Evolutionary conservation across 2,329 filamentous ascomycete genomes (phyloP).

Genomic region (Fusarium sp.): DNA sequence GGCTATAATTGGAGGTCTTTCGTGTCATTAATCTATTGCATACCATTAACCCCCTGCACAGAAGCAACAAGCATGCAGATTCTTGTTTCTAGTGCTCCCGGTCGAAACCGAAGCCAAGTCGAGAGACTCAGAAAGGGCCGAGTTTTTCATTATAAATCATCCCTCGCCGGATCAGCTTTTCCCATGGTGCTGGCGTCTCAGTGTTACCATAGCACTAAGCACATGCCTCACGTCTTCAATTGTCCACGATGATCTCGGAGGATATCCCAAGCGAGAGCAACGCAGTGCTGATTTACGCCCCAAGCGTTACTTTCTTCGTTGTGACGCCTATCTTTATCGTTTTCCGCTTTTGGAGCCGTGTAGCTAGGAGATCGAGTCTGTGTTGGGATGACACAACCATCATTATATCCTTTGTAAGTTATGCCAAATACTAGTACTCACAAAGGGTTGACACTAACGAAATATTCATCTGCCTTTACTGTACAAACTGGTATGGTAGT

Average conservation of each 20-base stretch:
- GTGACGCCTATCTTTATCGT: constrained; percentile 53
- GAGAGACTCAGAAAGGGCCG: neutral
- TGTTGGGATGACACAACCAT: constrained; percentile 57
- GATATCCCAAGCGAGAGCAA: constrained; percentile 49
- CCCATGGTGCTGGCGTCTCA: neutral
- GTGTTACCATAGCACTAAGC: neutral
- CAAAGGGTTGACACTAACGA: neutral
- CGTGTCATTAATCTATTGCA: constrained; percentile 2
- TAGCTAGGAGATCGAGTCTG: constrained; percentile 49
- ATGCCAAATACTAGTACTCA: neutral
- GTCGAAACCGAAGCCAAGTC: neutral
- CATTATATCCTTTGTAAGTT: constrained; percentile 52
- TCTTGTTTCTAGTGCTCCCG: neutral
- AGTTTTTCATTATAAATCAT: neutral
- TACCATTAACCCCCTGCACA: neutral
- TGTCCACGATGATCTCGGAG: constrained; percentile 40
- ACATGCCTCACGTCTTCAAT: neutral
- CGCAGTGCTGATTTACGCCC: constrained; percentile 50
- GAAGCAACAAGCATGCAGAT: constrained; percentile 20
- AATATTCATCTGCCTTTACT: constrained; percentile 48
- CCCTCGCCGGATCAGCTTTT: neutral
- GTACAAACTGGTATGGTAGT: constrained; percentile 54
- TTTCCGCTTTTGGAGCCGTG: constrained; percentile 53
- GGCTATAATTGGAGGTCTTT: neutral
- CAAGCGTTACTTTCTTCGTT: constrained; percentile 55